A percentile compares a stretch with the other conserved stretches of the same genome.
Conservation (phyloP, 352 stramenopile species). For the Globisporangium paroecandrum region DNA sequence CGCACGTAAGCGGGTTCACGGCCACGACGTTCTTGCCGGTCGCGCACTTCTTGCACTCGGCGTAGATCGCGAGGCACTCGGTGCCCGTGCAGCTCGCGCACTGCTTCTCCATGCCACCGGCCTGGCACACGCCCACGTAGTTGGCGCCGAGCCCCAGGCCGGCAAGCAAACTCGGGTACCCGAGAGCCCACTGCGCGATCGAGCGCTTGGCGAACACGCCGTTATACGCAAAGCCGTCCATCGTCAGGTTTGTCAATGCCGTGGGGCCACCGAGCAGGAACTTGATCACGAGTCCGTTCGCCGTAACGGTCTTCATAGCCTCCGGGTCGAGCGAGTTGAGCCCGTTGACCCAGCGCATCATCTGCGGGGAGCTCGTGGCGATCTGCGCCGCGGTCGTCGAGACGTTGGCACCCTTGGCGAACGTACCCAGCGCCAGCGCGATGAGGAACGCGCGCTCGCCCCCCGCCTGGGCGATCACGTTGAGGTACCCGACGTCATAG, state of each 20-base stretch:
- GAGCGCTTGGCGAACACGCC: slow-evolving; percentile 59
- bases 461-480: slow-evolving; percentile 54
- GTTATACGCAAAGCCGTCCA: slow-evolving; percentile 73
- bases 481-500: slow-evolving; percentile 68
- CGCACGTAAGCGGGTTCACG: slow-evolving; percentile 41
- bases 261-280: slow-evolving; percentile 32
- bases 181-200: slow-evolving; percentile 61
- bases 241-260: slow-evolving; percentile 38
- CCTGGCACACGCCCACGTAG: slow-evolving; percentile 48
- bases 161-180: slow-evolving; percentile 68
- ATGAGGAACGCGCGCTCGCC: slow-evolving; percentile 58
- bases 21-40: slow-evolving; percentile 35
- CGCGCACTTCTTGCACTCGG: slow-evolving; percentile 37
- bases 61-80: slow-evolving; percentile 32
- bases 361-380: slow-evolving; percentile 38
- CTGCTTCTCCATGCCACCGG: slow-evolving; percentile 30
- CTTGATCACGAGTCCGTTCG: slow-evolving; percentile 33
- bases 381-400: slow-evolving; percentile 28
- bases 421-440: slow-evolving; percentile 42
- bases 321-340: slow-evolving; percentile 71
- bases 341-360: slow-evolving; percentile 75
- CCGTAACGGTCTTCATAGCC: slow-evolving; percentile 58
- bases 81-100: slow-evolving; percentile 38
- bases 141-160: slow-evolving; percentile 52
- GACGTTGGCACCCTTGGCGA: slow-evolving; percentile 24